Base-by-base conservation (phyloP, 805 yeast genomes). In the Kodamaea neixiangensis region DNA sequence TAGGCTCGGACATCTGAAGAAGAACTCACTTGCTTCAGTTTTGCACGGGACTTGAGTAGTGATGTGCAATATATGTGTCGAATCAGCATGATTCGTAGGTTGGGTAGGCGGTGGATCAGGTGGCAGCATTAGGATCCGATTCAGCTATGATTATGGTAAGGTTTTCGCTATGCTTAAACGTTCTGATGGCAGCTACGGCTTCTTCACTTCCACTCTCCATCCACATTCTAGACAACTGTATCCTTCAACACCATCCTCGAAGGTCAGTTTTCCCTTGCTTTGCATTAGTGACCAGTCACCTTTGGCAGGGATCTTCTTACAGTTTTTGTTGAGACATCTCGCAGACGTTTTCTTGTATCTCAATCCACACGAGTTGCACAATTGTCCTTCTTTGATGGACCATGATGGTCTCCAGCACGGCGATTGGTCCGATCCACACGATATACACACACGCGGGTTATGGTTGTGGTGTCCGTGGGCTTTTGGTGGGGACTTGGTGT, bases 331-430 rank as follows among this genome's bases (percentile, higher is more conserved):
- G 46, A 87, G 73, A 70, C 99, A 93, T 63, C 97, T 80, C 2
- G 96, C 96, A 21, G 89, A 88, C 0, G 97, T 92, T 72, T 93
- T 93, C 69, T 94, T 92, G 73, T 89, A 93, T 57, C 99, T 78
- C 60, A 93, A 75, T 1, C 99, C 99, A 71, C 99, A 93, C 0
- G 97, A 89, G 66, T 93, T 93, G 75, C 99, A 93, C 58, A 93
- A 78, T 72, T 92, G 98, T n/a, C 97, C 98, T 54, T 87, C 90
- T 57, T 84, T 76, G 21, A 83, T 76, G 2, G 93, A 85, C 99
- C 99, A 93, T 4, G 96, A 87, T 1, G 99, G 99, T 64, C 99
- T 81, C 99, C 99, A 93, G 69, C 99, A 93, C 3, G 99, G 99
- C 5, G 96, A 88, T 59, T 88, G 94, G 50, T 85, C 86, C 1